Evolutionary conservation across 2,329 filamentous ascomycete genomes (phyloP).

Genomic region (Tolypocladium album): DNA sequence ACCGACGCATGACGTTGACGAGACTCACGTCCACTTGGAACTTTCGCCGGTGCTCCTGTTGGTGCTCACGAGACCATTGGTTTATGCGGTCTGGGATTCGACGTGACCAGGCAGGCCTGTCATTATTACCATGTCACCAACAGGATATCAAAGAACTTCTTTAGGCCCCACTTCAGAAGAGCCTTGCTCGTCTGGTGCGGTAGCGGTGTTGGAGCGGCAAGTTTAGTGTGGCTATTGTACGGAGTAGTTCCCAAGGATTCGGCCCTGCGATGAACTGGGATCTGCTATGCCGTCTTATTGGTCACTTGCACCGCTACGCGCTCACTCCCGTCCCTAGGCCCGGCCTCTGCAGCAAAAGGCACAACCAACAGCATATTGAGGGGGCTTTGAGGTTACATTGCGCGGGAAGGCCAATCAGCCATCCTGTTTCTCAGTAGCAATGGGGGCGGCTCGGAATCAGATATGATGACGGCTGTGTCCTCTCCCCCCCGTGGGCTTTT

Average conservation of each 20-base stretch:
- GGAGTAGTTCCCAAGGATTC: not conserved
- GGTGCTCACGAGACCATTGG: not conserved
- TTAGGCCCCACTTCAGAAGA: not conserved
- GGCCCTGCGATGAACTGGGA: not conserved
- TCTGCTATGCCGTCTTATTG: not conserved
- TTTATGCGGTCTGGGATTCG: not conserved
- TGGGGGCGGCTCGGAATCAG: not conserved
- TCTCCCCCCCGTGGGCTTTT: too few species aligned
- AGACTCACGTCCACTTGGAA: too few species aligned
- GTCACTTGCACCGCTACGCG: not conserved
- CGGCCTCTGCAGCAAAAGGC: too few species aligned
- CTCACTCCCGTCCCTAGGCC: not conserved
- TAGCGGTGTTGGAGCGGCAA: not conserved
- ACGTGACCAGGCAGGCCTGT: not conserved
- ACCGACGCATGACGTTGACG: too few species aligned
- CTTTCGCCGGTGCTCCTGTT: too few species aligned
- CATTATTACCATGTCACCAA: not conserved
- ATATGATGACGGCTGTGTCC: not conserved
- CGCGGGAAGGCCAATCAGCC: too few species aligned
- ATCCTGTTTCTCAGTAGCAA: not conserved
- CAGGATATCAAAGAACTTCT: not conserved
- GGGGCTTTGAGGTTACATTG: not conserved
- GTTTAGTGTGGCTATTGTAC: not conserved
- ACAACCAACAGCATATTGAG: not conserved
- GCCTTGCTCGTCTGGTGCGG: not conserved